Percentiles rank a stretch among this genome's conserved stretches.
Conservation (phyloP, 2,329 filamentous ascomycete species). For the Penicillium griseofulvum region DNA sequence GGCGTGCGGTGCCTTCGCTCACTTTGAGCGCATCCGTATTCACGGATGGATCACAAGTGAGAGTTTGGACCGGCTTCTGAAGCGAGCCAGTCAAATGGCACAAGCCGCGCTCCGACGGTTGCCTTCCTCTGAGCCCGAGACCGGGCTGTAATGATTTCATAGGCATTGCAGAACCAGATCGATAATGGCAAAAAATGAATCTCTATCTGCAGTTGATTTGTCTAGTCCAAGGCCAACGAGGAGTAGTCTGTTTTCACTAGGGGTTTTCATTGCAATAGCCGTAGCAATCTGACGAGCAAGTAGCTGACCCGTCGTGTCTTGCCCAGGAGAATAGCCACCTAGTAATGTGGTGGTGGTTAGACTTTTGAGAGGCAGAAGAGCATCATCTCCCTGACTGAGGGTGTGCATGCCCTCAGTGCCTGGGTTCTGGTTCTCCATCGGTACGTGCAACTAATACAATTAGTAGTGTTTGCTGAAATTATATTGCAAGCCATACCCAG, state of each 20-base stretch:
- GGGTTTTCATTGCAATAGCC: slow-evolving; percentile 68
- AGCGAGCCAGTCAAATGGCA: neutral
- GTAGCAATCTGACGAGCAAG: slow-evolving; percentile 87
- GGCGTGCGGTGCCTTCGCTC: neutral
- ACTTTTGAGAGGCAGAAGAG: slow-evolving; percentile 71
- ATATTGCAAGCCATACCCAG: slow-evolving; percentile 66
- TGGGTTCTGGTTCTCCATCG: slow-evolving; percentile 35
- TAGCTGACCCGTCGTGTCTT: slow-evolving; percentile 82
- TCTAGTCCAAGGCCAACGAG: slow-evolving; percentile 59
- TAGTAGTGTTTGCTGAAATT: slow-evolving; percentile 7
- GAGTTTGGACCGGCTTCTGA: neutral
- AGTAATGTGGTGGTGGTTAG: slow-evolving; percentile 84
- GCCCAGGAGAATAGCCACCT: slow-evolving; percentile 73
- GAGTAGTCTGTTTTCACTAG: slow-evolving; percentile 59
- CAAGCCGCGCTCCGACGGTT: neutral
- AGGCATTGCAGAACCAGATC: slow-evolving; percentile 46
- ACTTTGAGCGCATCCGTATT: neutral
- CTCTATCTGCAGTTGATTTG: slow-evolving; percentile 41
- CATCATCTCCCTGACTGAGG: slow-evolving; percentile 47
- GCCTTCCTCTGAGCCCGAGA: neutral
- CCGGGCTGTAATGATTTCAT: slow-evolving; percentile 13
- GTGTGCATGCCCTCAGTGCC: slow-evolving; percentile 40
- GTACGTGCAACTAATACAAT: slow-evolving; percentile 30
- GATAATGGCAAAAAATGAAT: slow-evolving; percentile 44
- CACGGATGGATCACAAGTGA: neutral